phyloP scores from a whole-genome alignment of 2,329 filamentous ascomycete species.

The Cryphonectria japonica region DNA sequence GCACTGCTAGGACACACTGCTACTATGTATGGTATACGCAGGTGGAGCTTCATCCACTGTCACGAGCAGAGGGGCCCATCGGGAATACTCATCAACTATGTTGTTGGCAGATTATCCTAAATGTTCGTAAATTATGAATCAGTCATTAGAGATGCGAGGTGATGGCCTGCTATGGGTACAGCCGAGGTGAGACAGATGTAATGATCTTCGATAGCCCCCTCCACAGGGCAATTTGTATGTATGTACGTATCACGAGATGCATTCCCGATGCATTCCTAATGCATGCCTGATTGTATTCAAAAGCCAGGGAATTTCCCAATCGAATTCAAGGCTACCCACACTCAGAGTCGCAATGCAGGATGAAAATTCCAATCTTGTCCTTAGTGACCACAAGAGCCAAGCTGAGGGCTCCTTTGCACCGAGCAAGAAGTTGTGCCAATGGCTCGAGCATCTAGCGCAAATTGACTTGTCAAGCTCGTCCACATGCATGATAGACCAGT shows the following conservation, averaged over 20 bases:
- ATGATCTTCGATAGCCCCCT: background rate
- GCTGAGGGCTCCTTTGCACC: slow-evolving; percentile 2
- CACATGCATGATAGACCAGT: background rate
- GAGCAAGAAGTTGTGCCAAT: background rate
- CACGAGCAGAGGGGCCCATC: background rate
- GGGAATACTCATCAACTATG: background rate
- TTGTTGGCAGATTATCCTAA: background rate
- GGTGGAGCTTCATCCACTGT: background rate
- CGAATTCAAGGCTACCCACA: background rate
- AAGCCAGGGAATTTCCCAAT: too few species aligned
- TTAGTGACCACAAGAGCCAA: background rate
- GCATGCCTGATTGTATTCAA: too few species aligned
- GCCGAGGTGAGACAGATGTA: background rate
- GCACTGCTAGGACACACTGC: background rate
- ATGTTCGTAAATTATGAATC: background rate
- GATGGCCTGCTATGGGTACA: background rate
- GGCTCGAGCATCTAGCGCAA: background rate
- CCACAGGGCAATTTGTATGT: background rate
- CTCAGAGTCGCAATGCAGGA: background rate
- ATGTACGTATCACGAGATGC: background rate
- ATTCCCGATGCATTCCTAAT: background rate
- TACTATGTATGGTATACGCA: background rate
- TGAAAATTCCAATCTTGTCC: background rate
- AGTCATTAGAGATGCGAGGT: background rate
- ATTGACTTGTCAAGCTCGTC: slow-evolving; percentile 2